Conservation (phyloP, 495 filamentous ascomycete species). For the Xylaria longipes region DNA sequence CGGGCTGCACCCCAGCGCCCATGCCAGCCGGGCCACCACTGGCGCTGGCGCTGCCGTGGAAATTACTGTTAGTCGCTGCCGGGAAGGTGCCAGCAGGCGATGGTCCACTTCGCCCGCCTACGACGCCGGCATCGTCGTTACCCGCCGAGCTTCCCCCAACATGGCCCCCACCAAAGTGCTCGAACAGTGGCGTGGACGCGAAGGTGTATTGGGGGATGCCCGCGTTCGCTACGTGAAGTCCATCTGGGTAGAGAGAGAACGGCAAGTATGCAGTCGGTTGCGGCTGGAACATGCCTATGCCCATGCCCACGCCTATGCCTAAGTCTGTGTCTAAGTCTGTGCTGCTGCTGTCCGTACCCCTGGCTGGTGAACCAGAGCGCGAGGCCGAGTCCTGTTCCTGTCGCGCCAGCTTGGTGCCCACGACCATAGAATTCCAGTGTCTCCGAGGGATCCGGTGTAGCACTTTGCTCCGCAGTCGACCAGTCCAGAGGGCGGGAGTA, state of each 20-base stretch:
- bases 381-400: slow-evolving; percentile 26
- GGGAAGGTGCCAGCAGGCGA: slow-evolving; percentile 35
- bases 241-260: slow-evolving; percentile 29
- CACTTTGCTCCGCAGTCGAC: slow-evolving; percentile 10
- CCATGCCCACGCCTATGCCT: slow-evolving; percentile 32
- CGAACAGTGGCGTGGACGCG: slow-evolving; percentile 49
- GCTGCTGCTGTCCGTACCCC: slow-evolving; percentile 5
- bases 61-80: slow-evolving; percentile 3
- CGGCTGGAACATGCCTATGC: slow-evolving; percentile 61
- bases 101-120: slow-evolving; percentile 31
- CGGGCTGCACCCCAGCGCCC: slow-evolving; percentile 59
- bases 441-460: slow-evolving; percentile 16
- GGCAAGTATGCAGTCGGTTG: slow-evolving; percentile 55
- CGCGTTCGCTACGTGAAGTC: slow-evolving; percentile 38
- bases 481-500: slow-evolving; percentile 9
- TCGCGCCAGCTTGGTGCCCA: slow-evolving; percentile 27
- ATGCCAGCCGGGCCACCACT: slow-evolving; percentile 62
- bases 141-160: slow-evolving; percentile 27
- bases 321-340: slow-evolving; percentile 42
- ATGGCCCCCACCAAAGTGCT: slow-evolving; percentile 39
- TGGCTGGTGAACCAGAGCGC: slow-evolving; percentile 35
- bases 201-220: slow-evolving; percentile 53
- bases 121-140: slow-evolving; percentile 17
- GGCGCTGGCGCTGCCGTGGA: slow-evolving; percentile 50
- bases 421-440: not conserved